Conservation (phyloP, 2,329 filamentous ascomycete species). For the Apiospora marii region DNA sequence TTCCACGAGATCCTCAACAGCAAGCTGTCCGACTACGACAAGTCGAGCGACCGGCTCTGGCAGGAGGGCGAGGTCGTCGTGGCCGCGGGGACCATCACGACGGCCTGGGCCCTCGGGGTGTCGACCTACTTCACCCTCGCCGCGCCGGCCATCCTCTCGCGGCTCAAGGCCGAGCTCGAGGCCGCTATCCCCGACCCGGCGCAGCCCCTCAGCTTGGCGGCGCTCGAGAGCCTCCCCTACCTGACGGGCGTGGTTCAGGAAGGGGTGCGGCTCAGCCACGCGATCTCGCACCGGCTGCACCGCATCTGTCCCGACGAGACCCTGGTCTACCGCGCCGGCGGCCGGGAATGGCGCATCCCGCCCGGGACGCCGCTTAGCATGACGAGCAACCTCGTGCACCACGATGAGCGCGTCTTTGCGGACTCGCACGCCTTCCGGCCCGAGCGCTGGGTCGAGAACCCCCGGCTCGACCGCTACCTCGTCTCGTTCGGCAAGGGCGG, state of each 20-base stretch:
- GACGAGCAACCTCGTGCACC: background rate
- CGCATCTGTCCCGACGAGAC: slow-evolving; percentile 37
- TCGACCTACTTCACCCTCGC: background rate
- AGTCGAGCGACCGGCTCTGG: background rate
- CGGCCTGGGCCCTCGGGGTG: background rate
- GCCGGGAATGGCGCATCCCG: background rate
- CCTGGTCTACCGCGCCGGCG: background rate
- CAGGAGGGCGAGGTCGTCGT: background rate
- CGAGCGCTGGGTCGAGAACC: slow-evolving; percentile 22
- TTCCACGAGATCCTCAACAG: slow-evolving; percentile 17
- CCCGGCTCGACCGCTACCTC: background rate
- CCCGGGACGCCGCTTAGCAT: background rate
- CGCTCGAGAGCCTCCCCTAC: background rate
- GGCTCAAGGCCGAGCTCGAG: background rate
- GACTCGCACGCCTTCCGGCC: slow-evolving; percentile 19
- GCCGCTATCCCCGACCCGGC: background rate
- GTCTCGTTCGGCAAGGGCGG: background rate
- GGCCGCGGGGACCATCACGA: background rate
- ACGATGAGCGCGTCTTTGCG: slow-evolving; percentile 7
- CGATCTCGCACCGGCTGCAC: slow-evolving; percentile 39
- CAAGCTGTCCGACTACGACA: background rate
- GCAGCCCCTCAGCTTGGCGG: background rate
- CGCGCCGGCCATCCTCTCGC: background rate
- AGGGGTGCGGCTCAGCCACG: slow-evolving; percentile 32
- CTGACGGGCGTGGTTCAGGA: slow-evolving; percentile 1